Percentiles rank a stretch among this genome's conserved stretches.
These are phyloP conservation scores for Aschersonia sp. DNA, from an alignment of 2,329 filamentous ascomycete species.

Conservation along the genomic window DNA sequence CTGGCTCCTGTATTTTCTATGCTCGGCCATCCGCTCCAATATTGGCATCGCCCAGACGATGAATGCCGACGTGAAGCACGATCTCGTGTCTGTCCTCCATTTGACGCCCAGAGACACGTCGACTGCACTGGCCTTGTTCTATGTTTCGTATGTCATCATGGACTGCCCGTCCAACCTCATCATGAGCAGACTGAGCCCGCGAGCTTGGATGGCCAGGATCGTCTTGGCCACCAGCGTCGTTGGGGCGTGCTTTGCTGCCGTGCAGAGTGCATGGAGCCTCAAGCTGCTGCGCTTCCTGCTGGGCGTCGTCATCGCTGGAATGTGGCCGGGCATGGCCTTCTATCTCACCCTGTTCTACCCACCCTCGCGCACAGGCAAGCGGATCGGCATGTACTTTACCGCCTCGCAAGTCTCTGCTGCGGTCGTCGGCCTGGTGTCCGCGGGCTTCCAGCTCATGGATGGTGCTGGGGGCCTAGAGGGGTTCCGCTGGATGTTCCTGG, in stretches of 20 bases:
- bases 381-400: slow-evolving; percentile 82
- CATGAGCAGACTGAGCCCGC: slow-evolving; percentile 74
- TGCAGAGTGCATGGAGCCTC: slow-evolving; percentile 70
- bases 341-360: slow-evolving; percentile 89
- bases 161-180: slow-evolving; percentile 78
- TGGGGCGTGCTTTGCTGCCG: slow-evolving; percentile 69
- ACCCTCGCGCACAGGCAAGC: slow-evolving; percentile 69
- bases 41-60: slow-evolving; percentile 91
- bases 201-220: slow-evolving; percentile 85
- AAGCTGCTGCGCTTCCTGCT: slow-evolving; percentile 78
- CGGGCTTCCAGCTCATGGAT: slow-evolving; percentile 87
- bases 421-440: slow-evolving; percentile 78
- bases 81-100: slow-evolving; percentile 56
- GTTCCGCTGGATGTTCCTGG: slow-evolving; percentile 84
- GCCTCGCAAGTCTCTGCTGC: slow-evolving; percentile 79
- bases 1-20: slow-evolving; percentile 83
- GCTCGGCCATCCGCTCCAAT: slow-evolving; percentile 82
- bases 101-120: slow-evolving; percentile 66
- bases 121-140: slow-evolving; percentile 75
- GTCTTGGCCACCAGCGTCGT: slow-evolving; percentile 78
- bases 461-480: slow-evolving; percentile 61
- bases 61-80: slow-evolving; percentile 57
- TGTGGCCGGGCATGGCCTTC: slow-evolving; percentile 94
- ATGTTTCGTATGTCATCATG: slow-evolving; percentile 82
- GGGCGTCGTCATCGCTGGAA: slow-evolving; percentile 76